A percentile compares a stretch with the other conserved stretches of the same genome.
These are phyloP conservation scores for Prototheca wickerhamii DNA, from an alignment of 163 green algal species.

Conservation along the genomic window DNA sequence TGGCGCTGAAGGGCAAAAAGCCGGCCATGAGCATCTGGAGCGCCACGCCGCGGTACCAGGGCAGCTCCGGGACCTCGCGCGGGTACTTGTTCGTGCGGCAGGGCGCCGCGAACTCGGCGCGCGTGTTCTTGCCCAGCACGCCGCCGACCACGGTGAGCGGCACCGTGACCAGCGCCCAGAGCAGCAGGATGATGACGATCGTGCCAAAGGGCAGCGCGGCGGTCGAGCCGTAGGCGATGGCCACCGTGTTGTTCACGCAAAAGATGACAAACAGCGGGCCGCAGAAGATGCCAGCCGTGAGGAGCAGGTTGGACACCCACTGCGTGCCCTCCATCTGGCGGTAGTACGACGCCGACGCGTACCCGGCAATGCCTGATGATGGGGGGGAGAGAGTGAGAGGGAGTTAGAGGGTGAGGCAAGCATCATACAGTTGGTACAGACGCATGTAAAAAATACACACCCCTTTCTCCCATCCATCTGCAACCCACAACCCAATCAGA, in stretches of 20 bases:
- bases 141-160: slow-evolving; percentile 87
- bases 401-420: background rate
- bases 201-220: slow-evolving; percentile 78
- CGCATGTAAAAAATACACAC: too few relatives aligned
- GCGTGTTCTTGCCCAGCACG: slow-evolving; percentile 23
- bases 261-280: slow-evolving; percentile 83
- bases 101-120: slow-evolving; percentile 38
- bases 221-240: slow-evolving; percentile 61
- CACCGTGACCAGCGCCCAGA: slow-evolving; percentile 95
- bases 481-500: too few relatives aligned
- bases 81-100: slow-evolving; percentile 73
- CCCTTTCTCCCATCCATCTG: background rate
- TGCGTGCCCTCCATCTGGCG: slow-evolving; percentile 64
- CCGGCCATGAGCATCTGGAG: slow-evolving; percentile 94
- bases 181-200: slow-evolving; percentile 77
- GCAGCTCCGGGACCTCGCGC: slow-evolving; percentile 55
- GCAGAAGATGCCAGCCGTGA: slow-evolving; percentile 82
- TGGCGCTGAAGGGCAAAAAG: slow-evolving; percentile 96
- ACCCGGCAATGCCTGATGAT: slow-evolving; percentile 80
- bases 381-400: background rate
- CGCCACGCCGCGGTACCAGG: slow-evolving; percentile 84
- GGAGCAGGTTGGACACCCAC: slow-evolving; percentile 88
- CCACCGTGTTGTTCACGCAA: slow-evolving; percentile 86
- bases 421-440: too few relatives aligned
- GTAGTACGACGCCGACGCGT: slow-evolving; percentile 68